Evolutionary conservation across 2,329 filamentous ascomycete species (phyloP).

Genomic region (Dryadomyces quercus-mongolicae): DNA sequence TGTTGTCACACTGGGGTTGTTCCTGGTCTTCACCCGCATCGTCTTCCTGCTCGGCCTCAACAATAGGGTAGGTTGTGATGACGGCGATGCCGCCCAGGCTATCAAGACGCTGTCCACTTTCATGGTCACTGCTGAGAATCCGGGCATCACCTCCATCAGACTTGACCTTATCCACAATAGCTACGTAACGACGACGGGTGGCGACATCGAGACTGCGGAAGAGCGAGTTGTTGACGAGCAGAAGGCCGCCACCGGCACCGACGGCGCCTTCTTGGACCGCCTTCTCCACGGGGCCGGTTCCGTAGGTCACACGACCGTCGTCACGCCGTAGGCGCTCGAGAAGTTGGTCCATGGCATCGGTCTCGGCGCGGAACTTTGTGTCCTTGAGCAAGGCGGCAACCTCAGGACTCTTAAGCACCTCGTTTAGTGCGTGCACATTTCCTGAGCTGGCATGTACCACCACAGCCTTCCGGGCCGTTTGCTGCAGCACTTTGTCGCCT

Average conservation of each 20-base stretch:
- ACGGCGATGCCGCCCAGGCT: conserved; percentile 80
- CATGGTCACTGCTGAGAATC: conserved; percentile 86
- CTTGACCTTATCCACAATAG: conserved; percentile 77
- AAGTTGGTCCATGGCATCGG: conserved; percentile 74
- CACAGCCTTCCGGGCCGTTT: conserved; percentile 48
- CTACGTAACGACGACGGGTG: conserved; percentile 69
- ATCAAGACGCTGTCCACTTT: conserved; percentile 78
- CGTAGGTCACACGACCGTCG: conserved; percentile 86
- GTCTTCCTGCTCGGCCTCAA: conserved; percentile 26
- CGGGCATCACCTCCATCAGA: conserved; percentile 77
- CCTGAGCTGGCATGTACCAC: conserved; percentile 79
- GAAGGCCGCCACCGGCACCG: conserved; percentile 68
- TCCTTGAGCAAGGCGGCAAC: conserved; percentile 68
- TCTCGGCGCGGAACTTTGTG: conserved; percentile 80
- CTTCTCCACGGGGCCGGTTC: conserved; percentile 65
- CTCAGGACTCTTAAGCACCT: conserved; percentile 72
- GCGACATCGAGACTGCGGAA: conserved; percentile 75
- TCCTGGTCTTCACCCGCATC: conserved; percentile 7
- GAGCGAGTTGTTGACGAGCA: conserved; percentile 77
- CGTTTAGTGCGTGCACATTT: conserved; percentile 75
- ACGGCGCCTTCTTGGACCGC: conserved; percentile 83
- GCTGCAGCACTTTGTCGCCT: conserved; percentile 56
- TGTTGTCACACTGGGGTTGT: conserved; percentile 12
- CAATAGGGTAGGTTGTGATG: conserved; percentile 77
- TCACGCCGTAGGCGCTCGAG: conserved; percentile 67